Base-by-base conservation (phyloP, 1,139 yeast species). In the Sugiyamaella novakii region DNA sequence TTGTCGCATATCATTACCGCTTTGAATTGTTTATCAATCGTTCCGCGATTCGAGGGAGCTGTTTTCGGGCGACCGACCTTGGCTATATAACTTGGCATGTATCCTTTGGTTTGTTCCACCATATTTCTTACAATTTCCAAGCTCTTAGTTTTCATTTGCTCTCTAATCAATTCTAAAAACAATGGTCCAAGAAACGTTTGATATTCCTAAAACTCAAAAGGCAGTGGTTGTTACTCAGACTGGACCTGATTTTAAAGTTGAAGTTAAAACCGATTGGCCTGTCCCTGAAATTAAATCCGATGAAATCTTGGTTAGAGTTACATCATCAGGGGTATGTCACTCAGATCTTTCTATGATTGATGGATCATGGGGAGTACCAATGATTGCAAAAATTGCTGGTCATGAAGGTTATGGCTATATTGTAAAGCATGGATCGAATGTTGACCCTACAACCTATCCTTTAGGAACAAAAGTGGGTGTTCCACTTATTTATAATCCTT, bases 301-400 rank as follows among this genome's bases (percentile, higher is more conserved):
- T 34, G 63, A 65, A 48, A 54, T 65, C 6, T 54, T 65, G 14
- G 68, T 65, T 21, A 48, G 62, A 38, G 25, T 65, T 43, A 54
- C 56, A 5, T 64, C 61, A 46, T 56, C 69, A 12, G 74, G 74
- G 5, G 68, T 69, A 29, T 70, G 74, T 59, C 73, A 69, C 52
- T 66, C 73, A 3, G 74, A 70, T 47, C 58, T 62, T 31, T 59
- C 69, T 6, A 43, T 59, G 29, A 36, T 63, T 42, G 51, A 55
- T 11, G 57, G 52, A 38, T 47, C 52, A 15, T 62, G 65, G 66
- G 51, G 50, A 15, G 27, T 6, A 2, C 4, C 11, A 5, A 42
- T 41, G 43, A 11, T 11, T 6, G 40, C 27, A 2, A 25, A 39
- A 28, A 53, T 59, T 28, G 56, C 59, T 1, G 65, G 65, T 25